These are phyloP conservation scores for Ascochyta fabae DNA, from an alignment of 2,329 filamentous ascomycete genomes.

Conservation along the genomic window DNA sequence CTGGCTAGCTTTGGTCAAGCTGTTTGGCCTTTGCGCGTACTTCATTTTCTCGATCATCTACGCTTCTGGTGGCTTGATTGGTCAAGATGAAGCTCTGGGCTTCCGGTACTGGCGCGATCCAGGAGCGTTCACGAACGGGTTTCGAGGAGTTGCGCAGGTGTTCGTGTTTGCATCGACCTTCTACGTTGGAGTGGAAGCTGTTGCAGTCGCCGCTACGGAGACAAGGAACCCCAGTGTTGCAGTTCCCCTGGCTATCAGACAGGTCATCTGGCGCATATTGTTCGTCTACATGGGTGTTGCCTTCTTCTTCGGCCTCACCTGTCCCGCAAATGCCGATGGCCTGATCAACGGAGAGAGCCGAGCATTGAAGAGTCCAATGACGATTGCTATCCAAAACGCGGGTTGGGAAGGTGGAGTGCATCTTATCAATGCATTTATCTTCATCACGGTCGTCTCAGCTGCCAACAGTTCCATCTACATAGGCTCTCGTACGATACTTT, in stretches of 20 bases:
- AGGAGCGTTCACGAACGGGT: conserved; percentile 50
- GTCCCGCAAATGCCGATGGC: conserved; percentile 69
- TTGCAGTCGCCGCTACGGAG: conserved; percentile 47
- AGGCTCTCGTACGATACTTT: conserved; percentile 74
- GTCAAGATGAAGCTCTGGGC: conserved; percentile 42
- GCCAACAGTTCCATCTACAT: conserved; percentile 79
- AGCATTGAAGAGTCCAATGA: conserved; percentile 65
- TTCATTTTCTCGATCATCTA: conserved; percentile 53
- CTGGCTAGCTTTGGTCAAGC: conserved; percentile 51
- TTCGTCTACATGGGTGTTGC: conserved; percentile 54
- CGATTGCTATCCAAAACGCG: conserved; percentile 66
- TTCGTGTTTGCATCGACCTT: conserved; percentile 54
- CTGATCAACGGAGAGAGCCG: conserved; percentile 68
- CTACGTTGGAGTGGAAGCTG: conserved; percentile 47
- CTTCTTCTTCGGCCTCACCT: conserved; percentile 66
- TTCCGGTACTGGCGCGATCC: conserved; percentile 50
- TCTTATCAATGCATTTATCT: conserved; percentile 70
- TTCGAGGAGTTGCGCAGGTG: conserved; percentile 51
- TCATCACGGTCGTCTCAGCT: conserved; percentile 68
- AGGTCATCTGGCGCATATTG: conserved; percentile 53
- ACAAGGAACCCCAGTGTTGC: conserved; percentile 53
- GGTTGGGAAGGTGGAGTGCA: conserved; percentile 76
- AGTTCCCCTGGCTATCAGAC: conserved; percentile 56
- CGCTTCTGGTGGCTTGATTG: conserved; percentile 38
- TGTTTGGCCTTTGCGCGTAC: conserved; percentile 47